Conservation (phyloP, 139 green algal species). For the Closterium sp. region DNA sequence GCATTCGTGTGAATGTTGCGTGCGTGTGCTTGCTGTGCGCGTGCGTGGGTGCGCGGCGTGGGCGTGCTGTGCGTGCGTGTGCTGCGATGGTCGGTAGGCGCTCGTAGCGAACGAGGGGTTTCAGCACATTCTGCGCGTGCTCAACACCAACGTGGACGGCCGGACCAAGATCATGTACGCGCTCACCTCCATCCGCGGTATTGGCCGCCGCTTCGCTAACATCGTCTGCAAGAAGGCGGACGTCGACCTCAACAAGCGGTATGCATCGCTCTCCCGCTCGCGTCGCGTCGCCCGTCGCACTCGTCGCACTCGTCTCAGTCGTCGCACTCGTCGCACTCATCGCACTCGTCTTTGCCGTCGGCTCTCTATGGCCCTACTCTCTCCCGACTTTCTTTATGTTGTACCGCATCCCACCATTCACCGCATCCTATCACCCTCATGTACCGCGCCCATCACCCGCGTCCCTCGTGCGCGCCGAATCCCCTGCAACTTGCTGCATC, state of each 20-base stretch:
- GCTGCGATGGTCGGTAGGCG: background rate
- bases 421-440: background rate
- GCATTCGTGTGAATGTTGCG: too few relatives aligned
- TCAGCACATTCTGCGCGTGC: slow-evolving; percentile 98
- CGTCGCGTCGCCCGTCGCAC: background rate
- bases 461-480: too few relatives aligned
- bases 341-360: background rate
- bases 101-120: slow-evolving; percentile 73
- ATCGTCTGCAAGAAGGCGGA: slow-evolving; percentile 98
- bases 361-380: background rate
- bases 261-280: background rate
- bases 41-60: background rate
- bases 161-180: slow-evolving; percentile 97
- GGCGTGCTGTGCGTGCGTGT: background rate
- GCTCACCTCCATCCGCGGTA: slow-evolving; percentile 93
- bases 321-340: background rate
- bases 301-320: too few relatives aligned
- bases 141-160: slow-evolving; percentile 99
- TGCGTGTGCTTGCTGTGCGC: too few relatives aligned
- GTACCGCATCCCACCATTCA: background rate
- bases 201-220: slow-evolving; percentile 94
- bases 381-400: background rate
- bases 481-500: too few relatives aligned
- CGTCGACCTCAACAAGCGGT: slow-evolving; percentile 86
- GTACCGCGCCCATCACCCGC: too few relatives aligned